Percentiles rank a stretch among this genome's conserved stretches.
Conservation (phyloP, 1,139 yeast genomes). For the Candida sp. region DNA sequence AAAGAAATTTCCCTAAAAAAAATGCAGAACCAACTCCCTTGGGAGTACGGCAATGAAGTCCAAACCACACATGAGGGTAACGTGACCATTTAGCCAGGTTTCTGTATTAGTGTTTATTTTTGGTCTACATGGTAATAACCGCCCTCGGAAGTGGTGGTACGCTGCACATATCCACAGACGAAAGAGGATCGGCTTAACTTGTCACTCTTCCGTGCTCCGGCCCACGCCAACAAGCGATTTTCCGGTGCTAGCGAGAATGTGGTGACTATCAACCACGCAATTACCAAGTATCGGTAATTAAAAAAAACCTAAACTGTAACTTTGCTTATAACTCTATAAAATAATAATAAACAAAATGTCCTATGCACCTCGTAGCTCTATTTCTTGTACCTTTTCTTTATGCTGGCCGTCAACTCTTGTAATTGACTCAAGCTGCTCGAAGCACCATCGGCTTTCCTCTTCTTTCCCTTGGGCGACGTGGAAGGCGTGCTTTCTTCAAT, state of each 20-base stretch:
- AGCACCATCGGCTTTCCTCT: conserved; percentile 19
- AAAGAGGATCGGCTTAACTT: neutral
- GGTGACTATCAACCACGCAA: neutral
- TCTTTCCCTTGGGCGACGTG: conserved; percentile 29
- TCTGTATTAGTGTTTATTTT: too few relatives aligned
- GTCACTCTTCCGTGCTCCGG: neutral
- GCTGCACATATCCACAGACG: neutral
- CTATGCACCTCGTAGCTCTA: neutral
- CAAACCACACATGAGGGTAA: too few relatives aligned
- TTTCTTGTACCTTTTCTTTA: conserved; percentile 32
- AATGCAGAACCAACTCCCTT: too few relatives aligned
- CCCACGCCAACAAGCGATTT: neutral
- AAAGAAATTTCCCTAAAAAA: neutral
- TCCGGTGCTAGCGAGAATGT: neutral
- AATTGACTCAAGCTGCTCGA: conserved; percentile 34
- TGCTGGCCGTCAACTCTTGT: conserved; percentile 39
- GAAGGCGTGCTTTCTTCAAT: conserved; percentile 46
- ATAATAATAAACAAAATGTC: neutral
- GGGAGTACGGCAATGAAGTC: too few relatives aligned
- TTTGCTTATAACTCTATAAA: neutral
- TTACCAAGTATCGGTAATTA: neutral
- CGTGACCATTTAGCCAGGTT: too few relatives aligned
- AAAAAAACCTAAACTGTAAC: neutral
- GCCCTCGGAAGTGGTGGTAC: neutral
- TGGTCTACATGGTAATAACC: neutral